Evolutionary conservation across 1,139 yeast species (phyloP).

Genomic region (Candida sojae): DNA sequence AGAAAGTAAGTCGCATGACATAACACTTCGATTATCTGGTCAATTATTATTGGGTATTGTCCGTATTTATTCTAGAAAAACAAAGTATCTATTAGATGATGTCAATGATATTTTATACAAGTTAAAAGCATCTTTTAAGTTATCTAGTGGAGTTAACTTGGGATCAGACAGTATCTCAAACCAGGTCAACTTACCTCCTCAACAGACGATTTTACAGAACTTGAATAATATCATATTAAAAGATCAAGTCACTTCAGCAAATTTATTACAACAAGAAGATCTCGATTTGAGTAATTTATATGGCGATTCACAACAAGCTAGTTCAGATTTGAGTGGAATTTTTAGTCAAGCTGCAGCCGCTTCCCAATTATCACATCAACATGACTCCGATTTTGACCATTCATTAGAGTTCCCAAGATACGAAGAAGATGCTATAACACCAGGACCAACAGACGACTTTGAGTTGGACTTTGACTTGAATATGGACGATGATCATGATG

Average conservation of each 20-base stretch:
- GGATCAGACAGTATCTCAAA: conserved; percentile 27
- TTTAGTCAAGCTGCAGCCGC: conserved; percentile 12
- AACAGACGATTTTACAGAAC: conserved; percentile 52
- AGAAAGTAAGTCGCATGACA: conserved; percentile 24
- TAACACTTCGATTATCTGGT: conserved; percentile 84
- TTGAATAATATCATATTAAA: conserved; percentile 61
- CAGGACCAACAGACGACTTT: conserved; percentile 19
- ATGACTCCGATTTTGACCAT: conserved; percentile 33
- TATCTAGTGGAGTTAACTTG: conserved; percentile 37
- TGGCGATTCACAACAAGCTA: not conserved
- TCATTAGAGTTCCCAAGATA: conserved; percentile 63
- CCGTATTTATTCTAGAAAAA: conserved; percentile 82
- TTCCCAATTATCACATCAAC: conserved; percentile 5
- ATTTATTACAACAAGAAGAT: conserved; percentile 67
- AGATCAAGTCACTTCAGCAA: conserved; percentile 80
- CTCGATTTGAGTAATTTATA: conserved; percentile 52
- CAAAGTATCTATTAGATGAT: conserved; percentile 82
- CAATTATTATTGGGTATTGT: conserved; percentile 88
- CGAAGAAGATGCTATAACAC: conserved; percentile 20
- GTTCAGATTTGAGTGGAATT: conserved; percentile 9
- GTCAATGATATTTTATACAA: conserved; percentile 76
- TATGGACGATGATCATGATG: conserved; percentile 32
- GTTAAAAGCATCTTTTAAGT: conserved; percentile 69
- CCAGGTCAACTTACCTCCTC: conserved; percentile 47
- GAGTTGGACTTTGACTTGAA: conserved; percentile 58